Conservation (phyloP, 257 asterid genomes). For the Gentiana dahurica region DNA sequence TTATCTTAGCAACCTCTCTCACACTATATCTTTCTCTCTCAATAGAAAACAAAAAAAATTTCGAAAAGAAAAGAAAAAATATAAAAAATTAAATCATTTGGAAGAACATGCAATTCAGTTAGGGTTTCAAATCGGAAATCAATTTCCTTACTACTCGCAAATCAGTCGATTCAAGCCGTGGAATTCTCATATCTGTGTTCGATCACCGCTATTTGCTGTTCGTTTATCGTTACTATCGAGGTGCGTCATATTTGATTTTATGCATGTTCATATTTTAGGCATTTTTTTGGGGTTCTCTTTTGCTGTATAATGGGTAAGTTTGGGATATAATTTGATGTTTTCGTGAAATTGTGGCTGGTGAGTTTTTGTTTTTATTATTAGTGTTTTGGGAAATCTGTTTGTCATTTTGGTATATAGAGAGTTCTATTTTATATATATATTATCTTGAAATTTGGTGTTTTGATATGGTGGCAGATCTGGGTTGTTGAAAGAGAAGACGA, state of each 20-base stretch:
- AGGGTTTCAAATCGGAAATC: constrained; percentile 58
- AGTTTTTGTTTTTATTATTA: constrained; percentile 2
- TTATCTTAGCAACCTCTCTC: constrained; percentile 7
- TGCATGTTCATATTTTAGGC: neutral
- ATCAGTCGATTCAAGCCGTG: constrained; percentile 25
- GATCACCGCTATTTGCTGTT: constrained; percentile 28
- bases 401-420: too few species aligned
- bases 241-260: constrained; percentile 24
- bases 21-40: constrained; percentile 21
- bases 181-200: constrained; percentile 14
- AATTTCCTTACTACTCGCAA: constrained; percentile 9
- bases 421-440: constrained; percentile 5
- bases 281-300: neutral
- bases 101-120: constrained; percentile 30
- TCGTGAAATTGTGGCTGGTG: constrained; percentile 8
- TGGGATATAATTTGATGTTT: neutral
- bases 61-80: constrained; percentile 11
- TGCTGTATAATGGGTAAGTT: constrained; percentile 12
- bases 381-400: neutral
- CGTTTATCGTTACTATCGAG: constrained; percentile 30
- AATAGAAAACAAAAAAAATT: constrained; percentile 11
- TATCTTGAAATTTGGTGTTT: constrained; percentile 7
- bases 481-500: constrained; percentile 28
- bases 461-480: constrained; percentile 62
- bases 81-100: constrained; percentile 5